Percentiles rank a stretch among this genome's conserved stretches.
Conservation (phyloP, 305 asterid species). For the Rubia tinctorum region DNA sequence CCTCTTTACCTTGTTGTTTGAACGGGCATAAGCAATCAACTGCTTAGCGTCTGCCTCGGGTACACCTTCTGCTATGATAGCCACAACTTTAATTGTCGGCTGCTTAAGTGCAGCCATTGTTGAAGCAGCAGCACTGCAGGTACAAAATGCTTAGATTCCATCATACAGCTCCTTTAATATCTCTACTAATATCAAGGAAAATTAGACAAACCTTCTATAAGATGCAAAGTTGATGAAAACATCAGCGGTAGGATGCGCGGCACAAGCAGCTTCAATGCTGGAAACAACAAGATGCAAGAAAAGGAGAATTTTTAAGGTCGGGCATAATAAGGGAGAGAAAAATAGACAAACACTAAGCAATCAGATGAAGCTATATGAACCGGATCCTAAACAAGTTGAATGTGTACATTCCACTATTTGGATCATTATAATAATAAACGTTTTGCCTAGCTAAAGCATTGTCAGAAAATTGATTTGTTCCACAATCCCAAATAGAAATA, state of each 20-base stretch:
- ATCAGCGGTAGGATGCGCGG: slow-evolving; percentile 97
- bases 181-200: slow-evolving; percentile 16
- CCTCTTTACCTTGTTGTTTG: slow-evolving; percentile 78
- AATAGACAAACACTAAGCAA: background rate
- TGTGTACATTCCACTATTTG: slow-evolving; percentile 1
- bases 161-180: slow-evolving; percentile 13
- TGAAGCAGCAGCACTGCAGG: slow-evolving; percentile 96
- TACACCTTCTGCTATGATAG: slow-evolving; percentile 99
- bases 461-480: background rate
- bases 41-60: slow-evolving; percentile 93
- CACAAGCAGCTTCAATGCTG: slow-evolving; percentile 94
- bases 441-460: slow-evolving; percentile 1
- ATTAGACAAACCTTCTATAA: slow-evolving; percentile 73
- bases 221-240: slow-evolving; percentile 99
- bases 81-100: slow-evolving; percentile 89
- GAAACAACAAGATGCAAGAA: slow-evolving; percentile 21
- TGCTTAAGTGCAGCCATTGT: slow-evolving; percentile 97
- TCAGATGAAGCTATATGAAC: background rate
- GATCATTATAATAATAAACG: background rate
- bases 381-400: background rate
- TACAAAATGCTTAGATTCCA: slow-evolving; percentile 14
- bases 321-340: background rate
- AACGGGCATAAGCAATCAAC: slow-evolving; percentile 90
- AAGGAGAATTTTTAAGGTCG: slow-evolving; percentile 14
- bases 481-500: background rate